Percentiles rank a stretch among this genome's conserved stretches.
Evolutionary conservation across 306 rosid species (phyloP).

Genomic region (barrel medic (Medicago truncatula)): DNA sequence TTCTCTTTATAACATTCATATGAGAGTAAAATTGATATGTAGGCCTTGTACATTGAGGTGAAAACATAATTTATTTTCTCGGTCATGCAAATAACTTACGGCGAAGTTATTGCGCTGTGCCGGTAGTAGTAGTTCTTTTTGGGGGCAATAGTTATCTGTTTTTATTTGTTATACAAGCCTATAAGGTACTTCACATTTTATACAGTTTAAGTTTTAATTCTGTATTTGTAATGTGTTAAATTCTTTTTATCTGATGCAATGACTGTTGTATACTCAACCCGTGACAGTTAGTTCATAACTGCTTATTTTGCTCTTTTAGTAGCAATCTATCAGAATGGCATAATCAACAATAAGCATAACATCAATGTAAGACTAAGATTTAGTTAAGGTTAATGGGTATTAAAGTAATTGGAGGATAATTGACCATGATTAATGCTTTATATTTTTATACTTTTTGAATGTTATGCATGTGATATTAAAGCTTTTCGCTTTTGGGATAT

Average conservation of each 20-base stretch:
- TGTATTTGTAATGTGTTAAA: not conserved
- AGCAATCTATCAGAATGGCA: not conserved
- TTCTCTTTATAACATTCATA: conserved; percentile 46
- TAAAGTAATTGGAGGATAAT: not conserved
- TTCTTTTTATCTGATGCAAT: not conserved
- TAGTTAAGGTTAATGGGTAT: not conserved
- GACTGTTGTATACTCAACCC: not conserved
- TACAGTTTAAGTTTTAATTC: not conserved
- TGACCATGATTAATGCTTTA: conserved; percentile 5
- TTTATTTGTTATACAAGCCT: not conserved
- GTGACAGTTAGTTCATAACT: conserved; percentile 17
- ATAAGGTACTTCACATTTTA: conserved; percentile 14
- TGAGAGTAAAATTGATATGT: conserved; percentile 49
- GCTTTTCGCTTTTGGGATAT: conserved; percentile 33
- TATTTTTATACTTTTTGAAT: conserved; percentile 17
- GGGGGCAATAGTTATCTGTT: conserved; percentile 10
- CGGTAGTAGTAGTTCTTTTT: conserved; percentile 5
- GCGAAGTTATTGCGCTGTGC: conserved; percentile 14
- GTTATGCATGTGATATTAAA: conserved; percentile 27
- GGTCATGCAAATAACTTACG: conserved; percentile 34
- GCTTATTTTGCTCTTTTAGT: conserved; percentile 7
- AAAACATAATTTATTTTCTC: conserved; percentile 39
- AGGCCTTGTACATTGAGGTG: conserved; percentile 54
- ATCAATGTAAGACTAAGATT: not conserved
- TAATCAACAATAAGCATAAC: not conserved